phyloP scores from a whole-genome alignment of 1,139 yeast genomes.

The Candida pseudoviswanathii region DNA sequence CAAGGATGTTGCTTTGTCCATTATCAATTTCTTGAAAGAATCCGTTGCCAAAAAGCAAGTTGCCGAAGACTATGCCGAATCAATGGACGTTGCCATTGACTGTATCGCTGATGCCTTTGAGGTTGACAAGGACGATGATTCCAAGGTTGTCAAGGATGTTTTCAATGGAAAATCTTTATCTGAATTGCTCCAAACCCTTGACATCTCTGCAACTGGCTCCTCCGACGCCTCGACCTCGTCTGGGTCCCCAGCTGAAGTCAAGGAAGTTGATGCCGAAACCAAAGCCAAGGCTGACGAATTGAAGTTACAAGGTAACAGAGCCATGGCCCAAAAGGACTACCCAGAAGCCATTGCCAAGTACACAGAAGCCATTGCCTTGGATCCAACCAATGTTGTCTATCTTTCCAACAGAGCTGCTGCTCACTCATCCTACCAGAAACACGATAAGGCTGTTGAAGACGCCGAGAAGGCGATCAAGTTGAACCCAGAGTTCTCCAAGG shows the following conservation, averaged over 20 bases:
- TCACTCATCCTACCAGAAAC: slow-evolving; percentile 74
- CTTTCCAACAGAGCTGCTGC: slow-evolving; percentile 98
- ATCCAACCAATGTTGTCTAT: slow-evolving; percentile 78
- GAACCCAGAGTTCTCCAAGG: slow-evolving; percentile 84
- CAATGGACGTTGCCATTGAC: slow-evolving; percentile 94
- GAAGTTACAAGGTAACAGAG: slow-evolving; percentile 87
- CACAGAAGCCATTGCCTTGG: slow-evolving; percentile 75
- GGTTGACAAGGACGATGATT: slow-evolving; percentile 54
- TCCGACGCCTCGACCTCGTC: slow-evolving; percentile 19
- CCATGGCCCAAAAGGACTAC: slow-evolving; percentile 81
- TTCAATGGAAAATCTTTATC: slow-evolving; percentile 54
- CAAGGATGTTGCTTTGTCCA: slow-evolving; percentile 73
- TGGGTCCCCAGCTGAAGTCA: slow-evolving; percentile 25
- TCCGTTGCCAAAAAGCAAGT: slow-evolving; percentile 66
- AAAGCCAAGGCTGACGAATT: slow-evolving; percentile 78
- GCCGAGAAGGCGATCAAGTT: slow-evolving; percentile 78
- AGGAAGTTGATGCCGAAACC: slow-evolving; percentile 53
- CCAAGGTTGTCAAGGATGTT: slow-evolving; percentile 31
- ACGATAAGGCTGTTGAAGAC: slow-evolving; percentile 77
- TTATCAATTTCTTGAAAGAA: slow-evolving; percentile 68
- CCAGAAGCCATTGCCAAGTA: slow-evolving; percentile 72
- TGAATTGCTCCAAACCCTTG: slow-evolving; percentile 39
- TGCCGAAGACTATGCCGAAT: slow-evolving; percentile 79
- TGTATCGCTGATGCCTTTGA: slow-evolving; percentile 88
- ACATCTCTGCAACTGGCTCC: slow-evolving; percentile 20